Evolutionary conservation across 2,329 filamentous ascomycete genomes (phyloP), one percentile per base, ranked within the genome.

Genomic region (Lachnellula willkommii): DNA sequence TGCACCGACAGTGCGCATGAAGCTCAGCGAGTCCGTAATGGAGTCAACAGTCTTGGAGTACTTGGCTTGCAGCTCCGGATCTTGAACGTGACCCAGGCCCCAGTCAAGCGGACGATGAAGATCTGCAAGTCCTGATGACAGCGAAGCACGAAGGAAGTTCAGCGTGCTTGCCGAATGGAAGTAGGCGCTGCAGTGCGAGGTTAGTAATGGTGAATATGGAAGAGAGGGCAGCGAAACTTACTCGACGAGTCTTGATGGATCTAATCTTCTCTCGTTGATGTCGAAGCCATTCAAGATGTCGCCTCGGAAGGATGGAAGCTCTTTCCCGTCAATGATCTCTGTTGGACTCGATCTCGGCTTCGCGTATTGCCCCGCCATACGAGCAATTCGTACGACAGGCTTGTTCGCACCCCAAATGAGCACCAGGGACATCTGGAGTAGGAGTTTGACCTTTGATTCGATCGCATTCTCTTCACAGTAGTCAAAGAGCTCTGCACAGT

Each of bases 321-420:
- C 83, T 57, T 83, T 82, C 51, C 91, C 92, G 61, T 95, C 78
- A 50, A 95, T 76, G 1, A 84, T 80, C 75, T 99, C 94, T 39
- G 84, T 92, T 0, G 93, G 89, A 65, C 87, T 95, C 4, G 90
- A 96, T 55, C 94, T 80, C 2, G 93, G 94, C 75, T 99, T 99
- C 32, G 94, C 94, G 69, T 96, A 99, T 77, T 99, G 94, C 3
- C 94, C 94, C 12, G 94, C 94, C 85, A 97, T 96, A 58, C 94
- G 85, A 15, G 90, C 94, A 67, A 99, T 95, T 64, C 94, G 85
- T 48, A 99, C 90, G 4, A 99, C 91, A 5, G 89, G 89, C 74
- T 84, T 85, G 73, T 81, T 79, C 57, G 79, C 80, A 64, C 90
- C 94, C 87, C 92, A 96, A 71, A 97, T 92, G 58, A 99, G 79